A percentile compares a stretch with the other conserved stretches of the same genome.
Conservation (phyloP, 176 grass and related monocot species). For the Puccinellia tenuiflora region DNA sequence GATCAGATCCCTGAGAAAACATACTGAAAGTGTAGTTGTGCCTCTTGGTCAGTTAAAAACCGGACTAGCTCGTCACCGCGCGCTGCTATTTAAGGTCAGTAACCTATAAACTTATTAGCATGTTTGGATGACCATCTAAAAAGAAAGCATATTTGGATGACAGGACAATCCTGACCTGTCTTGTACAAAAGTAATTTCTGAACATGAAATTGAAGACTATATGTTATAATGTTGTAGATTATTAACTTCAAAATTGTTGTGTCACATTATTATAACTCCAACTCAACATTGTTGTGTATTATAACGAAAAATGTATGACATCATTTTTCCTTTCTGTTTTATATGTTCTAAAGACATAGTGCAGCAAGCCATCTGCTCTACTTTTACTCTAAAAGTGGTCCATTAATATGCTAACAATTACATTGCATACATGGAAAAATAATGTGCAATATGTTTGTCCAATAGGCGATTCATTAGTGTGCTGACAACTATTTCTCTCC, state of each 20-base stretch:
- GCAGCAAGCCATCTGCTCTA: background rate
- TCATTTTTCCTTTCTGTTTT: background rate
- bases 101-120: background rate
- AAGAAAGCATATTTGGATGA: slow-evolving; percentile 9
- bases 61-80: slow-evolving; percentile 90
- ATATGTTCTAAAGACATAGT: background rate
- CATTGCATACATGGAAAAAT: background rate
- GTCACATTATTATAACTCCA: background rate
- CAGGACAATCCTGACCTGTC: background rate
- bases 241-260: background rate
- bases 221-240: slow-evolving; percentile 17
- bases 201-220: slow-evolving; percentile 5
- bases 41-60: slow-evolving; percentile 76
- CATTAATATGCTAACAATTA: background rate
- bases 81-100: slow-evolving; percentile 94
- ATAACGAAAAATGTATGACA: background rate
- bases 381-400: background rate
- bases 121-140: slow-evolving; percentile 9
- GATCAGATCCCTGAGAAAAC: slow-evolving; percentile 47
- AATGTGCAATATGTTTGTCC: background rate
- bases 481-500: slow-evolving; percentile 10
- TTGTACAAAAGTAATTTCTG: background rate
- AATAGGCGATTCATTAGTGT: background rate
- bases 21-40: slow-evolving; percentile 58
- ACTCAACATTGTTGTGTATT: background rate